phyloP scores from a whole-genome alignment of 2,329 filamentous ascomycete species.

The Pyrenophora graminea region DNA sequence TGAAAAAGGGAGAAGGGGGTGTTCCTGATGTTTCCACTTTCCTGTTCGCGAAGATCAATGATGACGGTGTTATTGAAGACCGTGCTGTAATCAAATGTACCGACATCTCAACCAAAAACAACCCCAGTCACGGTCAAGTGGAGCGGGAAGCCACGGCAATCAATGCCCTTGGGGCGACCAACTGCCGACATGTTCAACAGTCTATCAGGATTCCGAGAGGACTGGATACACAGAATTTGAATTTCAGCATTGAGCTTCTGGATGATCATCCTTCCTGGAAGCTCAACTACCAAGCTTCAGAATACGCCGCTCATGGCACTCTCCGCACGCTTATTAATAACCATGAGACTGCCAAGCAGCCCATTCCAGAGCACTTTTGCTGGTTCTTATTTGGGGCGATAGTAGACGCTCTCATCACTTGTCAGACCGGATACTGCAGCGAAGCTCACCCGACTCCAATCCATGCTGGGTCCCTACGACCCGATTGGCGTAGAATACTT shows the following conservation, averaged over 20 bases:
- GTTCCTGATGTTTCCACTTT: background rate
- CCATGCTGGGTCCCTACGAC: background rate
- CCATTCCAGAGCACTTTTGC: conserved; percentile 8
- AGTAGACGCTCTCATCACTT: conserved; percentile 4
- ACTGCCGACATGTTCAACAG: background rate
- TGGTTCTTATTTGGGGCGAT: conserved; percentile 6
- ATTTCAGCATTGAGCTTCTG: background rate
- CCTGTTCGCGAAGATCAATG: conserved; percentile 6
- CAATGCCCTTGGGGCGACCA: background rate
- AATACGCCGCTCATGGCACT: conserved; percentile 1
- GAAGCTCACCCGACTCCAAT: background rate
- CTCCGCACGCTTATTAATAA: conserved; percentile 1
- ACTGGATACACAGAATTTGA: background rate
- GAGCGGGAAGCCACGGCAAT: background rate
- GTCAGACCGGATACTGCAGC: background rate
- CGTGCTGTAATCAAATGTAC: conserved; percentile 1
- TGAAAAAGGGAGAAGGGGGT: background rate
- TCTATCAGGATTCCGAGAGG: background rate
- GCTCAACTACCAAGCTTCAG: background rate
- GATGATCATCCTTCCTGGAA: background rate
- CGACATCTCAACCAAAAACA: conserved; percentile 1
- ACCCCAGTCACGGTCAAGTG: background rate
- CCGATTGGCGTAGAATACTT: background rate
- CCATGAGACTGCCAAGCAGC: background rate
- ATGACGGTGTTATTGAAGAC: background rate